These are phyloP conservation scores for Tremellales sp. DNA, from an alignment of 1,284 basidiomycete species.

Conservation along the genomic window DNA sequence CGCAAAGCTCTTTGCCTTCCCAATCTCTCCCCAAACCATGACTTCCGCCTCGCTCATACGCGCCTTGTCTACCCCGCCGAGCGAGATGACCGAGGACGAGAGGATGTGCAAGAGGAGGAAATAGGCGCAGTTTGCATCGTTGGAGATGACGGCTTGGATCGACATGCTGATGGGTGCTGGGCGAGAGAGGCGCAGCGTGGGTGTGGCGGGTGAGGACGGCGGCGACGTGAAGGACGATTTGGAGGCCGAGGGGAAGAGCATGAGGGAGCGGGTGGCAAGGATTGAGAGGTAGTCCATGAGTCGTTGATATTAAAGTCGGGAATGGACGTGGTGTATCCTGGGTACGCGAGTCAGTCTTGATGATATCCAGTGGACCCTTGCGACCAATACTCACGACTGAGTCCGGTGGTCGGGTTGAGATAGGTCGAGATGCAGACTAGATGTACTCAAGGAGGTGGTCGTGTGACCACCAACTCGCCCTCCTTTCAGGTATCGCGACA, in stretches of 20 bases:
- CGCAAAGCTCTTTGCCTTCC: slow-evolving; percentile 34
- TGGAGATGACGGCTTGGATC: slow-evolving; percentile 29
- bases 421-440: too few relatives aligned
- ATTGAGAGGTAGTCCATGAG: slow-evolving; percentile 46
- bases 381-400: too few relatives aligned
- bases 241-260: slow-evolving; percentile 27
- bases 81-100: not conserved
- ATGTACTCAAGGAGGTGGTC: too few relatives aligned
- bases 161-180: slow-evolving; percentile 33
- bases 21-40: slow-evolving; percentile 39
- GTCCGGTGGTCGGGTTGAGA: too few relatives aligned
- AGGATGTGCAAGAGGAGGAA: slow-evolving; percentile 37
- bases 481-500: too few relatives aligned
- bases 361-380: too few relatives aligned
- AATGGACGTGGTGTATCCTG: too few relatives aligned
- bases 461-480: too few relatives aligned
- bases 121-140: slow-evolving; percentile 32
- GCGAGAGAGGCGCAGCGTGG: slow-evolving; percentile 3
- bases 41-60: slow-evolving; percentile 31
- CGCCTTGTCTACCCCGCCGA: slow-evolving; percentile 6
- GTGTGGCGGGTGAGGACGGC: slow-evolving; percentile 1
- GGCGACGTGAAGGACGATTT: slow-evolving; percentile 10
- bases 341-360: too few relatives aligned
- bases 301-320: too few relatives aligned
- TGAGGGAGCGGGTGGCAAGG: slow-evolving; percentile 33